Evolutionary conservation across 495 filamentous ascomycete genomes (phyloP), one percentile per base, ranked within the genome.

Genomic region (Chlorociboria aeruginascens): DNA sequence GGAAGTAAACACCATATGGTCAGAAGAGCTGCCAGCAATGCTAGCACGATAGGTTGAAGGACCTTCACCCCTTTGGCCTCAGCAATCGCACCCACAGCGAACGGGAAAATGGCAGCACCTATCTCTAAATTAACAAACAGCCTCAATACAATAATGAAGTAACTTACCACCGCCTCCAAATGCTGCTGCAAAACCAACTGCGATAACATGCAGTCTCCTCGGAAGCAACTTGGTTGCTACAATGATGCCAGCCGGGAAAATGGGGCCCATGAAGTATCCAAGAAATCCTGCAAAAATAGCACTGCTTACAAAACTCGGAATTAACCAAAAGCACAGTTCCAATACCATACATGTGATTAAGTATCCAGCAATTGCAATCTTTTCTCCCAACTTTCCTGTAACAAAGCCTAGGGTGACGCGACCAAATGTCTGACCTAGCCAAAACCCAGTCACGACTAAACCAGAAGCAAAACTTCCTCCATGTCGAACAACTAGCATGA

Each of bases 171-270:
- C 74, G 0, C 85, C 82, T 2, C 88, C 88, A 64, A 89, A 81
- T 0, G 88, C 85, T 3, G 83, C 81, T 1, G 83, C 83, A 52
- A 93, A 93, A 0, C 88, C 87, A 42, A 95, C 84, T 0, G 83
- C 80, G 45, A 73, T 77, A 32, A 95, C 85, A 58, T 95, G 88
- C 12, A 89, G 69, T 49, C 86, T 77, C 25, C 68, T 69, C 3
- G 88, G 87, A 7, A 95, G 71, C 2, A 93, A 71, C 61, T 89
- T 92, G 0, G 86, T 86, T n/a, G 83, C 75, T 16, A 79, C 81
- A 9, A 90, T 77, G 11, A 95, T 74, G 11, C 77, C 84, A 3
- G 82, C 85, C 0, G 88, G 88, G 63, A 92, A 82, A 6, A 93
- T 64, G 0, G 89, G 86, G 0, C 88, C 88, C 2, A 94, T 66